Evolutionary conservation across 23 red algal species (phyloP), one percentile per base, ranked within the genome.

Genomic region (Porphyridium purpureum): DNA sequence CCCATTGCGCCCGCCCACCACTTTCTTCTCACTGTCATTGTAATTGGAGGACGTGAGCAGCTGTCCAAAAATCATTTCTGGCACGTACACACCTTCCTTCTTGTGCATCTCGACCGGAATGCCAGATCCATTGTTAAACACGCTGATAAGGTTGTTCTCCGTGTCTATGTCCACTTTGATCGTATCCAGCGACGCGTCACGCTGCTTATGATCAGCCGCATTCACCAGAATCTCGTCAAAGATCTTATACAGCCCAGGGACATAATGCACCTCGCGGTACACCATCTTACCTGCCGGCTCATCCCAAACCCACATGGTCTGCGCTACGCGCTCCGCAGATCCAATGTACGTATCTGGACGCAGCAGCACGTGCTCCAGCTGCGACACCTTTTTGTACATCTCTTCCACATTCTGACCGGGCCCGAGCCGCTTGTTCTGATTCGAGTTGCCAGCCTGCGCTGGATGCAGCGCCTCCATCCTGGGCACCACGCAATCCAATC

Each of bases 191-290:
- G 41, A 41, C 1, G 79, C 31, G 24, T 86, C 90, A 3, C 90
- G 41, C 21, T 83, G 90, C 31, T 61, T 75, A 59, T 98, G 79
- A 56, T 98, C 90, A 1, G 80, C 80, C 7, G 90, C 90, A 58
- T 98, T 98, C 20, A 98, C 90, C 15, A 98, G 52, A 36, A 98
- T 98, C 61, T 98, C 90, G 64, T 98, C 90, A 46, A 98, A 98
- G 23, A 98, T 85, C 64, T 98, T 98, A 72, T 98, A 98, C 30
- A 98, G 63, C 7, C 76, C 90, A 2, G 90, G 90, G 1, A 70
- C 65, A 47, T 71, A 98, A 9, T 41, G 54, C 27, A 86, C 68
- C 35, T 98, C 67, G 30, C 70, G 81, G 25, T 55, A 23, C 6
- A 6, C 47, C 56, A 98, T 80, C 25, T 52, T 24, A 21, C 36